Base-by-base conservation (phyloP, 2,329 filamentous ascomycete species). In the Hyphodiscus sp. region DNA sequence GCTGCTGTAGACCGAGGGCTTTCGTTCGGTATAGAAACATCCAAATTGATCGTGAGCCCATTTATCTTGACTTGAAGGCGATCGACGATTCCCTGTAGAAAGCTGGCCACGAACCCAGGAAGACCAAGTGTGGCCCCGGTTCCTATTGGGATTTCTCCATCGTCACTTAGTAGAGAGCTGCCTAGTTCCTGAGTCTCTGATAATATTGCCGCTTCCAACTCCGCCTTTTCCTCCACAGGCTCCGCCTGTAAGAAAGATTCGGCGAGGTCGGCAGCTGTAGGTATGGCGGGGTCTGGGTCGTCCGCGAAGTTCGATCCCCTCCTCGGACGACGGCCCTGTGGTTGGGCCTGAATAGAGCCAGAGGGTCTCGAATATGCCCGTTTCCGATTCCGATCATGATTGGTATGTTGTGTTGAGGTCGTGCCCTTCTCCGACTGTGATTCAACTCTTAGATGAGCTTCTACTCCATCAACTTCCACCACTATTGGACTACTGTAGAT, bases 401-500 rank as follows among this genome's bases (percentile, higher is more conserved):
- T 64, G 61, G 54, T 64, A 67, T 47, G 61, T 68, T 62, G 64
- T 70, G 72, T 68, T 57, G 72, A 26, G 23, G 55, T 45, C 30
- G 33, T 44, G 33, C 45, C 51, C 64, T 63, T 60, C 30, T 58
- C 58, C 16, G 54, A 45, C 19, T 61, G 61, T n/a, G 63, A 47
- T 42, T 74, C 62, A 33, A 89, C 74, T 61, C 76, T 77, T 20
- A 89, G 65, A 55, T 83, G 79, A 30, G 95, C 78, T 60, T 91
- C 81, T 56, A 96, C 82, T 19, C 90, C 91, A 62, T 92, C 83
- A 20, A 92, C 79, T 66, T 96, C 88, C 63, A 92, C 82, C 29
- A 81, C 76, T 67, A 97, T 95, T 26, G 89, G 85, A 61, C 86
- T 91, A 50, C 83, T 86, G 69, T 91, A 91, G 60, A 96, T 85